A percentile compares a stretch with the other conserved stretches of the same genome.
Evolutionary conservation across 495 filamentous ascomycete genomes (phyloP).

Genomic region (Ascodesmis nigricans): DNA sequence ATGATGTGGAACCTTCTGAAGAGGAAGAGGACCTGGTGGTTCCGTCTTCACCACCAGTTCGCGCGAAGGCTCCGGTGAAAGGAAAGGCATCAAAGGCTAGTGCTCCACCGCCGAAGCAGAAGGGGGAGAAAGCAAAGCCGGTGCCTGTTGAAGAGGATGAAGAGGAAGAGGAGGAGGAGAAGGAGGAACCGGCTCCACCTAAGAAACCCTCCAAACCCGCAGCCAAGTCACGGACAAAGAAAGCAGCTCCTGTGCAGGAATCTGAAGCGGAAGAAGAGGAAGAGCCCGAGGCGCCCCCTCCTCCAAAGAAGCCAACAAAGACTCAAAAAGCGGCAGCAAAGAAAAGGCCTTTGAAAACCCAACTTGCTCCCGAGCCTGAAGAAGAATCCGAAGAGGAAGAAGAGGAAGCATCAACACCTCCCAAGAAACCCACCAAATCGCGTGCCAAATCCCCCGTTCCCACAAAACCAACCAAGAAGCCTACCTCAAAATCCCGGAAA

Average conservation of each 20-base stretch:
- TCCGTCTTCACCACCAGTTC: not conserved
- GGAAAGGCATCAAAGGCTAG: constrained; percentile 6
- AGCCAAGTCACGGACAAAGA: constrained; percentile 5
- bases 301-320: constrained; percentile 11
- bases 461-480: constrained; percentile 3
- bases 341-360: constrained; percentile 1
- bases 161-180: constrained; percentile 19
- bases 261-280: constrained; percentile 13
- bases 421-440: constrained; percentile 15
- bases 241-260: constrained; percentile 12
- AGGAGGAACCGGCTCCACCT: constrained; percentile 2
- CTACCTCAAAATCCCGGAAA: not conserved
- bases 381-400: constrained; percentile 9
- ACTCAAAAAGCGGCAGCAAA: constrained; percentile 5
- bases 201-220: constrained; percentile 6
- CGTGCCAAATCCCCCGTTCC: not conserved
- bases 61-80: constrained; percentile 3
- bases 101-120: too few relatives aligned
- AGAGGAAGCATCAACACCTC: constrained; percentile 9
- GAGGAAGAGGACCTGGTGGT: constrained; percentile 3
- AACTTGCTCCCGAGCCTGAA: constrained; percentile 1
- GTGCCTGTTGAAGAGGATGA: constrained; percentile 16
- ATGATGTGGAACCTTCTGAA: not conserved
- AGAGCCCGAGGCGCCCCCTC: constrained; percentile 16
- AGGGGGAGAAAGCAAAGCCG: not conserved